These are phyloP conservation scores for Saitozyma podzolica DNA, from an alignment of 768 basidiomycete genomes.

Conservation along the genomic window DNA sequence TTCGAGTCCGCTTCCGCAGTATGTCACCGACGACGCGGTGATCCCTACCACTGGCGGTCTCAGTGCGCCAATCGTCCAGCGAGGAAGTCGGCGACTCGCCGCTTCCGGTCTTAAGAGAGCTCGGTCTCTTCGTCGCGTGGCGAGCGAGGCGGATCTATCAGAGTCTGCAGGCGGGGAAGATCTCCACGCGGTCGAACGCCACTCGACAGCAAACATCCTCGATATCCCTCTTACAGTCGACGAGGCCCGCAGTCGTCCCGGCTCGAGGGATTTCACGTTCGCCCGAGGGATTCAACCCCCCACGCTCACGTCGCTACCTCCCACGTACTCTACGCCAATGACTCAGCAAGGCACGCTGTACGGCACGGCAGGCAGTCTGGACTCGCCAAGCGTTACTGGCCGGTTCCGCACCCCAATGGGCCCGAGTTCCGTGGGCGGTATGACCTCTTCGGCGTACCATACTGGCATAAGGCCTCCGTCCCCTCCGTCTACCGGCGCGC, in stretches of 20 bases:
- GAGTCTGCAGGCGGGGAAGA: conserved; percentile 6
- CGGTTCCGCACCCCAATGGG: too few relatives aligned
- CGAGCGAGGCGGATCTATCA: conserved; percentile 44
- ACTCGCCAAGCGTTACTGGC: too few relatives aligned
- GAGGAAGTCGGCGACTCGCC: conserved; percentile 39
- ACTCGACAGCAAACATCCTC: background rate
- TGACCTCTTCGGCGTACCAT: too few relatives aligned
- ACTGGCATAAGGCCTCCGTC: too few relatives aligned
- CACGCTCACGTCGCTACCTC: conserved; percentile 14
- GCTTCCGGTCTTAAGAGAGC: conserved; percentile 27
- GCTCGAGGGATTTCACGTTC: conserved; percentile 45
- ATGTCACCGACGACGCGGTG: conserved; percentile 38
- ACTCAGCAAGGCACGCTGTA: too few relatives aligned
- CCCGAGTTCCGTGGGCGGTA: too few relatives aligned
- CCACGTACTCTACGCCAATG: background rate
- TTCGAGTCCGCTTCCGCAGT: conserved; percentile 13
- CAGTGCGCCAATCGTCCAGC: conserved; percentile 33
- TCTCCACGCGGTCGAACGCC: conserved; percentile 3
- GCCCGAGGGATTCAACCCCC: conserved; percentile 40
- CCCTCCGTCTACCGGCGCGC: too few relatives aligned
- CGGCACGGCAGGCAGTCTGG: too few relatives aligned
- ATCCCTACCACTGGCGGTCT: conserved; percentile 45
- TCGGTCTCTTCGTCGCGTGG: conserved; percentile 37
- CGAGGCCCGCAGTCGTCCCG: conserved; percentile 22
- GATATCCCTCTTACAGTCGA: conserved; percentile 36